A percentile compares a stretch with the other conserved stretches of the same genome.
Evolutionary conservation across 495 filamentous ascomycete genomes (phyloP).

Genomic region (Aspergillus bridgeri): DNA sequence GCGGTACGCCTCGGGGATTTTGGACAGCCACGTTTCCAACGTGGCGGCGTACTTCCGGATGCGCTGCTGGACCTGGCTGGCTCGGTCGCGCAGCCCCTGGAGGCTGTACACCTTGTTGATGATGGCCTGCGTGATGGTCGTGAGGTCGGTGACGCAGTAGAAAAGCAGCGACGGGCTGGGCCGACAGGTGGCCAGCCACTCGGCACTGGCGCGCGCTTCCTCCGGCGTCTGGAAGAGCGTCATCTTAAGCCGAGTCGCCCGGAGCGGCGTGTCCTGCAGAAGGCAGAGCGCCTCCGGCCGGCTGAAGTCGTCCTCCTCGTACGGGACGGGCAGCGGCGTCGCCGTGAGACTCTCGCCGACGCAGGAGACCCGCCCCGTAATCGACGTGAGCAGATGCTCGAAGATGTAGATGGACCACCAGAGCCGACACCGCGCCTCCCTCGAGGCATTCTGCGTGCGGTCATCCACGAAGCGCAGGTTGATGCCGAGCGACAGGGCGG

Average conservation of each 20-base stretch:
- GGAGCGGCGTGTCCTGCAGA: slow-evolving; percentile 20
- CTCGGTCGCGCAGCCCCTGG: slow-evolving; percentile 43
- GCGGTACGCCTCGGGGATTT: slow-evolving; percentile 44
- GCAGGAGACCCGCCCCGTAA: slow-evolving; percentile 59
- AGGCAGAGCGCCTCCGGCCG: slow-evolving; percentile 19
- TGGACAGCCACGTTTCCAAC: slow-evolving; percentile 50
- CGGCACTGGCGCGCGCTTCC: slow-evolving; percentile 11
- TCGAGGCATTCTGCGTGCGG: slow-evolving; percentile 44
- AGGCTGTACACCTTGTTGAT: slow-evolving; percentile 56
- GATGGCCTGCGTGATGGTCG: slow-evolving; percentile 49
- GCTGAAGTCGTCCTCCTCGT: slow-evolving; percentile 47
- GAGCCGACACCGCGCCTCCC: slow-evolving; percentile 56
- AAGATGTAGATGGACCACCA: slow-evolving; percentile 63
- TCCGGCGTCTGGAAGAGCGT: slow-evolving; percentile 28
- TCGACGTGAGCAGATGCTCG: slow-evolving; percentile 54
- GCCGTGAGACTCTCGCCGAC: slow-evolving; percentile 52
- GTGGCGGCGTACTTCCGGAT: slow-evolving; percentile 43
- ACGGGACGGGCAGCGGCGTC: slow-evolving; percentile 50
- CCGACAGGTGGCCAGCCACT: slow-evolving; percentile 25
- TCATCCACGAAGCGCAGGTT: slow-evolving; percentile 55
- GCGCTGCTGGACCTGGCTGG: slow-evolving; percentile 49
- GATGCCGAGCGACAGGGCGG: slow-evolving; percentile 56
- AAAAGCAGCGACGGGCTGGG: slow-evolving; percentile 46
- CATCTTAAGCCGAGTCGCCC: slow-evolving; percentile 26
- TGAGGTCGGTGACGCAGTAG: slow-evolving; percentile 41